These are phyloP conservation scores for Phytophthora hibernalis DNA, from an alignment of 352 stramenopile species.

Conservation along the genomic window DNA sequence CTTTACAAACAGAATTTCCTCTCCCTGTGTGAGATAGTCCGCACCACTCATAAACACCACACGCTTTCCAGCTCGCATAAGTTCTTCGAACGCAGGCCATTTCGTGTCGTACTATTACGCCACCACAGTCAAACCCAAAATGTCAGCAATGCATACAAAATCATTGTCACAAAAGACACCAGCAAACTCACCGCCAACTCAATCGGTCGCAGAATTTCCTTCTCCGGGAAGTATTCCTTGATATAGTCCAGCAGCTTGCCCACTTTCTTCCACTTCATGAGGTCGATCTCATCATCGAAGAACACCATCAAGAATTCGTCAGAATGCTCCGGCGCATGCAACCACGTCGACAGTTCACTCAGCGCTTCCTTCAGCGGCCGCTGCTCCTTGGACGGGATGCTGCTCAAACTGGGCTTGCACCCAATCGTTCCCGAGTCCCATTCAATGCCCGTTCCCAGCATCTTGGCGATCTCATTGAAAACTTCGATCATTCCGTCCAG, in stretches of 20 bases:
- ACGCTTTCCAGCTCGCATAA: constrained; percentile 67
- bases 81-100: constrained; percentile 75
- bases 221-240: constrained; percentile 59
- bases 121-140: constrained; percentile 1
- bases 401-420: constrained; percentile 81
- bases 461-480: constrained; percentile 60
- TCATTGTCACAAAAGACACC: constrained; percentile 1
- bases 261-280: constrained; percentile 87
- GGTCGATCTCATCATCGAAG: constrained; percentile 81
- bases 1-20: constrained; percentile 84
- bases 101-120: constrained; percentile 43
- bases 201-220: constrained; percentile 71
- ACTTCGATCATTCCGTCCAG: constrained; percentile 67
- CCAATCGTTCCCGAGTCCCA: constrained; percentile 73
- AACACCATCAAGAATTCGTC: constrained; percentile 84
- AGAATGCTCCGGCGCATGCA: constrained; percentile 61
- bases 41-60: constrained; percentile 82
- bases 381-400: constrained; percentile 75
- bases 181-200: constrained; percentile 57
- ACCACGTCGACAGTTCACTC: constrained; percentile 65
- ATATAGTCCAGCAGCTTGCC: constrained; percentile 68
- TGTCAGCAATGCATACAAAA: constrained; percentile 1
- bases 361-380: constrained; percentile 59
- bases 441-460: constrained; percentile 54
- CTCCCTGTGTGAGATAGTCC: constrained; percentile 67